Conservation (phyloP, 2,329 filamentous ascomycete species). For the Fusarium oxysporum region DNA sequence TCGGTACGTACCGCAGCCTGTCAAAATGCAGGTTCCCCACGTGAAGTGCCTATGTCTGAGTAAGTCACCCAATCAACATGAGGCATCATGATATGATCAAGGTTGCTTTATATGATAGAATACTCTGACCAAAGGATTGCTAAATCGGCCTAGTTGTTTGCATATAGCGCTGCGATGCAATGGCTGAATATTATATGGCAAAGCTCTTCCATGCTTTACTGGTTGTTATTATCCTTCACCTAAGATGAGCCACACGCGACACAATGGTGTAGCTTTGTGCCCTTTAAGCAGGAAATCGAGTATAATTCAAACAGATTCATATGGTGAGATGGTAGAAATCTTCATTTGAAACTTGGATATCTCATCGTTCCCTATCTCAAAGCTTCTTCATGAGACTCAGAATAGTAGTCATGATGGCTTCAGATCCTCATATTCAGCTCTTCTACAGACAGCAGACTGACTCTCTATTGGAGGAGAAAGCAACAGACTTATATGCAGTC, state of each 20-base stretch:
- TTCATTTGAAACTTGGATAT: rapidly evolving
- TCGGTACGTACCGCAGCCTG: constrained; percentile 33
- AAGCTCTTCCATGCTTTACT: neutral
- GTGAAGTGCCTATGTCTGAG: constrained; percentile 1
- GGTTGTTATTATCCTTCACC: neutral
- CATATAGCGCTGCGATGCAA: neutral
- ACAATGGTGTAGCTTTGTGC: neutral
- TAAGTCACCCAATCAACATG: constrained; percentile 12
- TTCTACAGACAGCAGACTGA: neutral
- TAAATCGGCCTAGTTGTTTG: rapidly evolving
- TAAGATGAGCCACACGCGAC: neutral
- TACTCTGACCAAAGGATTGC: neutral
- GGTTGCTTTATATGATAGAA: neutral
- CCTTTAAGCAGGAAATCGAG: neutral
- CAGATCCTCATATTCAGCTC: neutral
- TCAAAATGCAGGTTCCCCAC: constrained; percentile 34
- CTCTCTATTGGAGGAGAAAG: neutral
- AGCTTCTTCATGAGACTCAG: neutral
- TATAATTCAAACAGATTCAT: neutral
- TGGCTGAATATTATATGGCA: neutral
- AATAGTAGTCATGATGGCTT: neutral
- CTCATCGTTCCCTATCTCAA: rapidly evolving
- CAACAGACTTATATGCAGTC: too few species aligned
- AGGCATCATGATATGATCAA: neutral
- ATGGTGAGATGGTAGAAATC: rapidly evolving